Base-by-base conservation (phyloP, 192 early-diverging fungal species). In the Geosiphon pyriformis region DNA sequence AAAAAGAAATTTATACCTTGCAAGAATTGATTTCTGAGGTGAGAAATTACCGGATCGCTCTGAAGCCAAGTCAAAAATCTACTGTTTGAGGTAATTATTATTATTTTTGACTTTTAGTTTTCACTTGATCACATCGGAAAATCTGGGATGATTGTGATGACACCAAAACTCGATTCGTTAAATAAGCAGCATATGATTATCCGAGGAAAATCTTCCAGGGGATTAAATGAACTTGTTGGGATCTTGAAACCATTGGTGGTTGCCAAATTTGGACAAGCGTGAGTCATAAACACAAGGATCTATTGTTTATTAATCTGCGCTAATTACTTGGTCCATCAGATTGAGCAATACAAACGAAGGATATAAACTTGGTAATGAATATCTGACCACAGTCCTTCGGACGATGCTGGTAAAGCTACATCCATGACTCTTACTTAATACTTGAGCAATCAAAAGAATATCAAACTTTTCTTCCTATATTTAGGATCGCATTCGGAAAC, bases 141-240 rank as follows among this genome's bases (percentile, higher is more conserved):
- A 32, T 85, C 87, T 0, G 76, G 78, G 25, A 80, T 85, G 0
- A 78, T 88, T 6, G 88, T 93, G 2, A 70, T 80, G 35, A 78
- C 76, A 37, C 81, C 83, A n/a, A 89, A 88, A 67, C 70, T 93
- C 12, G 84, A 89, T 66, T 85, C 82, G 75, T 78, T 93, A 33
- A 91, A 93, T 72, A 86, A 88, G 63, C 83, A 83, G 33, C 88
- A 93, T 72, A 57, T 84, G 15, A 65, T 76, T 25, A 69, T 69
- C 22, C 62, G 81, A 64, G 67, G 77, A 37, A 70, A 76, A 48
- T 77, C 78, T 20, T n/a, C 51, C 10, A 53, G 70, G 11, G 82
- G 84, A 8, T 49, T 82, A 53, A 20, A 65, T 23, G 68, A 68
- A 0, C 70, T 83, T 48, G 78, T 80, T 1, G 56, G 69, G 0